Evolutionary conservation across 495 filamentous ascomycete genomes (phyloP), one percentile per base, ranked within the genome.

Genomic region (Xylaria palmicola): DNA sequence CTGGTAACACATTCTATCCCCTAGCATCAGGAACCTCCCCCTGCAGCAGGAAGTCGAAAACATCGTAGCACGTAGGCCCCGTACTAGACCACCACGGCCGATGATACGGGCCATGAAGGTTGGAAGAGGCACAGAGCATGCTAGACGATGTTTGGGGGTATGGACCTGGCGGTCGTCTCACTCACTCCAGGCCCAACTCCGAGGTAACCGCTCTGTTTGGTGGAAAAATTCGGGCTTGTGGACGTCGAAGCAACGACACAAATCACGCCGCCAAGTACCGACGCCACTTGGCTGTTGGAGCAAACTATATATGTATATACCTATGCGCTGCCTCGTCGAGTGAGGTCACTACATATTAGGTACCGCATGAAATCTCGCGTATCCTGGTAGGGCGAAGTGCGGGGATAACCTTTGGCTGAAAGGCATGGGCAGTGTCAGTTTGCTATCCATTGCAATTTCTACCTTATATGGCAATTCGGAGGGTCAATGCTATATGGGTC

Each of bases 71-170:
- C n/a, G n/a, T n/a, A n/a, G n/a, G n/a, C n/a, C n/a, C n/a, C n/a
- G n/a, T n/a, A n/a, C 62, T 4, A 80, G 69, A 1, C 79, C 79
- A 8, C 78, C 79, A 64, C 81, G 79, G 3, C 71, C 76, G 30
- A 63, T 61, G 45, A 59, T 73, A 29, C 53, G 64, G 17, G 60
- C 56, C 56, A 55, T 37, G 32, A 66, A 47, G 44, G 64, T 30
- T 13, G 68, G 66, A 60, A 75, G 64, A 51, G 55, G 52, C 54
- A 65, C 62, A 57, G 77, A 68, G 44, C 71, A 49, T 36, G 13
- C 5, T 13, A 56, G 2, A 24, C 32, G 19, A 43, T 36, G 24
- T 48, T 52, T 60, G 34, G 36, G n/a, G 37, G n/a, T 9, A 40
- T 20, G 17, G 17, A 32, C 39, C 44, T 56, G 39, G 39, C 53